Percentiles rank a stretch among this genome's conserved stretches.
Evolutionary conservation across 306 rosid species (phyloP).

Genomic region (Mucuna pruriens): DNA sequence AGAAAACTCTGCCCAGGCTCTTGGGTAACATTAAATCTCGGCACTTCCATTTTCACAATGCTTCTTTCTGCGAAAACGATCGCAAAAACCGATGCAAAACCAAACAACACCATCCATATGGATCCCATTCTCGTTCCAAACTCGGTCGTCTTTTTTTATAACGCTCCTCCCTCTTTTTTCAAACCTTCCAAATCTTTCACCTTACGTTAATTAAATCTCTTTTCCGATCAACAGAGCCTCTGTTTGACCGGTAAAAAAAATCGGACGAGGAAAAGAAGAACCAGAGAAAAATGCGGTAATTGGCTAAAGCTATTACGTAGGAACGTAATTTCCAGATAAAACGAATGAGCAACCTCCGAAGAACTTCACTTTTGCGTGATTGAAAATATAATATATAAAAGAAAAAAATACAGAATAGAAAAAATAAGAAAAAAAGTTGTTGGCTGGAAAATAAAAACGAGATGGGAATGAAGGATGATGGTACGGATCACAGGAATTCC

Average conservation of each 20-base stretch:
- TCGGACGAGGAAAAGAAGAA: neutral
- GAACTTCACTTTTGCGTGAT: conserved; percentile 33
- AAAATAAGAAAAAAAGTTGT: neutral
- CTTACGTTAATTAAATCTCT: neutral
- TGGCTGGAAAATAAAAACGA: neutral
- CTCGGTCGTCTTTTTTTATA: conserved; percentile 13
- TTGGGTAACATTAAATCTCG: conserved; percentile 41
- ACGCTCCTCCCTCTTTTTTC: neutral
- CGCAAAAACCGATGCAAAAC: conserved; percentile 46
- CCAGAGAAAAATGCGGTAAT: neutral
- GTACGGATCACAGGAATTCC: neutral
- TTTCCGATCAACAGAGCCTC: neutral
- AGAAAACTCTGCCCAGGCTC: conserved; percentile 41
- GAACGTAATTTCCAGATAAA: neutral
- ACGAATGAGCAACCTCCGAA: neutral
- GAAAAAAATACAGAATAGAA: too few species aligned
- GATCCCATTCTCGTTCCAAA: conserved; percentile 53
- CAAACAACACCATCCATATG: conserved; percentile 48
- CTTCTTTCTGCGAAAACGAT: conserved; percentile 69
- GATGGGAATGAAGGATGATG: neutral
- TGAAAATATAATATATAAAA: neutral
- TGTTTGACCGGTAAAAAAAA: neutral
- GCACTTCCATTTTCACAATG: conserved; percentile 43
- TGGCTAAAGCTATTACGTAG: neutral
- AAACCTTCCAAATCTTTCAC: neutral